Evolutionary conservation across 164 flowering plant genomes (phyloP).

Genomic region (Platanus orientalis): DNA sequence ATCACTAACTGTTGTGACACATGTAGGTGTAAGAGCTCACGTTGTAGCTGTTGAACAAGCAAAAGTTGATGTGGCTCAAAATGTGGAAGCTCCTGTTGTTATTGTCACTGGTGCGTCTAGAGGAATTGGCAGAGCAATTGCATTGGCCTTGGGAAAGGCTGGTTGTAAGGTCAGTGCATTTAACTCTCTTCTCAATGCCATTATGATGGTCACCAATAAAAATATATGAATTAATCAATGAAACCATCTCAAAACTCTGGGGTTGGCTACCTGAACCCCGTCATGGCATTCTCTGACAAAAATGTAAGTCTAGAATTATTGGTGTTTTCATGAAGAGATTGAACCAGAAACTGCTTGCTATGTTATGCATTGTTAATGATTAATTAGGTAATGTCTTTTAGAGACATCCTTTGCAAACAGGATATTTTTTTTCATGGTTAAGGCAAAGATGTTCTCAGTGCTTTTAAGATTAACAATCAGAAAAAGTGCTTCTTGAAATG

Average conservation of each 20-base stretch:
- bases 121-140: slow-evolving; percentile 70
- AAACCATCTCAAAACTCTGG: too few species aligned
- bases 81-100: slow-evolving; percentile 61
- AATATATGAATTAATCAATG: neutral
- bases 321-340: too few species aligned
- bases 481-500: neutral
- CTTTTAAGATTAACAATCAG: neutral
- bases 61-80: slow-evolving; percentile 24
- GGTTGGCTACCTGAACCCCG: too few species aligned
- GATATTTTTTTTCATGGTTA: neutral
- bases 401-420: neutral
- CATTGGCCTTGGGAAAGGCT: slow-evolving; percentile 69
- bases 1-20: too few species aligned
- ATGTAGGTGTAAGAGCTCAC: slow-evolving; percentile 50
- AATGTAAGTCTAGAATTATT: too few species aligned
- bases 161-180: slow-evolving; percentile 55
- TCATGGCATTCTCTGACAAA: too few species aligned
- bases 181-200: neutral
- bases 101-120: slow-evolving; percentile 76
- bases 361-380: too few species aligned
- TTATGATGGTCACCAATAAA: neutral
- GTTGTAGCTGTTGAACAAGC: slow-evolving; percentile 43
- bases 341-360: too few species aligned
- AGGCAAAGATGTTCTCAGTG: neutral
- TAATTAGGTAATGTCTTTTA: neutral